Base-by-base conservation (phyloP, 371 early-diverging fungal species). In the Funneliformis caledonium region DNA sequence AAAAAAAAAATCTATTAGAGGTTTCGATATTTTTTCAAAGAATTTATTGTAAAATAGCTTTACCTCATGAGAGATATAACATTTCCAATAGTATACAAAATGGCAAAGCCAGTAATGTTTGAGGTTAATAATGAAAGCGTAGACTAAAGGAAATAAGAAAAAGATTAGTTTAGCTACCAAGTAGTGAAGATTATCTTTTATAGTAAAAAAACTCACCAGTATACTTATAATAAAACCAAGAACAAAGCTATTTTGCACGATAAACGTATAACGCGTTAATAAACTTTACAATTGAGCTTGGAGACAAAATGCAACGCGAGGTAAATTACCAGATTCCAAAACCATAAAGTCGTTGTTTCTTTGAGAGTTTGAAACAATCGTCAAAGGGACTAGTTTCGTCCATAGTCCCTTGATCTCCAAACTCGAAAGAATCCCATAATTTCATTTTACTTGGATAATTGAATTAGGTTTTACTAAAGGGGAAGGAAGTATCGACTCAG, bases 11-110 rank as follows among this genome's bases (percentile, higher is more conserved):
- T 69, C 33, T 37, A 26, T 65, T 31, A 65, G 33, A 65, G 14
- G 3, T 37, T 37, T 37, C 37, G 37, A 56, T 56, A 56, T 62
- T 31, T 8, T 62, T 31, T 33, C 22, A 70, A 70, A 31, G 14
- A 52, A 52, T 47, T 52, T 43, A n/a, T 48, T 31, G 31, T 64
- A 68, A 64, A 1, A 9, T 22, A 31, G 6, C 8, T 42, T 52
- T 33, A 92, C 92, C 95, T 92, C 75, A 93, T 78, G 61, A 98
- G 80, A 19, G 97, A 94, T 22, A 96, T 78, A n/a, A 96, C 77
- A 84, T 98, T 97, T 70, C 98, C 97, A 22, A 96, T 81, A 72
- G 96, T 94, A 85, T 96, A 97, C 45, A 96, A 88, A 69, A 96
- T 89, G 50, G 97, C 97, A 88, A 97, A 97, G 8, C 89, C 90